phyloP scores from a whole-genome alignment of 331 rosid genomes.

The Rhamnella rubrinervis region DNA sequence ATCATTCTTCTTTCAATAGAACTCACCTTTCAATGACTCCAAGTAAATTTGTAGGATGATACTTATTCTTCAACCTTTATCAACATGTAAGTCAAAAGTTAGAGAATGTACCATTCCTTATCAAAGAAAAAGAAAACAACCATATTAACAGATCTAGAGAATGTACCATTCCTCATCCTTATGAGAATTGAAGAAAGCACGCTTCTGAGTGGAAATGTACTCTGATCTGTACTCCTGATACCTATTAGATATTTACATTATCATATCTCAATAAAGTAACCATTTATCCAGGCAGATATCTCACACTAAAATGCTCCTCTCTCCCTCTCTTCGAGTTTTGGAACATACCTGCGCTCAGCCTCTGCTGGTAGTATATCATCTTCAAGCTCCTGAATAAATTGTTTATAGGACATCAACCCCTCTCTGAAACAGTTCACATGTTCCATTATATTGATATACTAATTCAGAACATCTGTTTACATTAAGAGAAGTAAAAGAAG shows the following conservation, averaged over 20 bases:
- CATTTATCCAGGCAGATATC: too few relatives aligned
- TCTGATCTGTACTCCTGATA: slow-evolving; percentile 79
- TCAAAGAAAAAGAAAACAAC: slow-evolving; percentile 11
- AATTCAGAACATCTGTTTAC: too few relatives aligned
- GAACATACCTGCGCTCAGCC: slow-evolving; percentile 70
- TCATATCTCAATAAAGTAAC: neutral
- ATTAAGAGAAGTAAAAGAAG: too few relatives aligned
- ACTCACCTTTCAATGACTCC: slow-evolving; percentile 63
- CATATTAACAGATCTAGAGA: neutral
- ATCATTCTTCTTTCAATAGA: neutral
- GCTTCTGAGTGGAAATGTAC: slow-evolving; percentile 81
- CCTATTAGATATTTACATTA: slow-evolving; percentile 8
- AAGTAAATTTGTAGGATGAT: slow-evolving; percentile 73
- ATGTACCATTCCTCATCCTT: slow-evolving; percentile 84
- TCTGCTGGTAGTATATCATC: slow-evolving; percentile 78
- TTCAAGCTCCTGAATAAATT: slow-evolving; percentile 86
- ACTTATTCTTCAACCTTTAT: slow-evolving; percentile 73
- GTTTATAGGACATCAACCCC: slow-evolving; percentile 82
- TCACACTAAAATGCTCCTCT: too few relatives aligned
- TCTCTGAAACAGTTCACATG: slow-evolving; percentile 39
- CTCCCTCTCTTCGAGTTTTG: too few relatives aligned
- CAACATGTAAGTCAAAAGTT: slow-evolving; percentile 17
- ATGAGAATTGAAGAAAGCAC: slow-evolving; percentile 71
- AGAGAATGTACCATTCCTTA: neutral
- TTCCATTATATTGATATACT: too few relatives aligned